phyloP scores from a whole-genome alignment of 345 rosid genomes.

The Brassica carinata region DNA sequence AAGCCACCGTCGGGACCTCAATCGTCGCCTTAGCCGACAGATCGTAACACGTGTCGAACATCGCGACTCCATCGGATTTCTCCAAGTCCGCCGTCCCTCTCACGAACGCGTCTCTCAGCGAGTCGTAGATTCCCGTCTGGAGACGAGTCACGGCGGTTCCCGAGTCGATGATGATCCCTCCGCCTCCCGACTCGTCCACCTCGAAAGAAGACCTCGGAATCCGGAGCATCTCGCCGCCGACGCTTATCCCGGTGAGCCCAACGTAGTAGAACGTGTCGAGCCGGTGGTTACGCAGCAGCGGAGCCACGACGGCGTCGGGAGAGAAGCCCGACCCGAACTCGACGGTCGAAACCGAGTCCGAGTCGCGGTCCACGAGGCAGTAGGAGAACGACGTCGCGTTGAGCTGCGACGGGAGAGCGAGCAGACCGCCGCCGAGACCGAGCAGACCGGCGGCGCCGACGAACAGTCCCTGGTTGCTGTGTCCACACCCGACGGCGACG shows the following conservation, averaged over 20 bases:
- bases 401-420: constrained; percentile 79
- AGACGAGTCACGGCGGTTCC: constrained; percentile 90
- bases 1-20: constrained; percentile 73
- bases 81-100: constrained; percentile 50
- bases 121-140: constrained; percentile 53
- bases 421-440: constrained; percentile 85
- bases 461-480: constrained; percentile 77
- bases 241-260: constrained; percentile 68
- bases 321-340: constrained; percentile 53
- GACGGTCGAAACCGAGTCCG: constrained; percentile 74
- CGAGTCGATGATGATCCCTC: constrained; percentile 86
- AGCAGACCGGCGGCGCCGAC: constrained; percentile 86
- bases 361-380: constrained; percentile 92
- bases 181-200: constrained; percentile 67
- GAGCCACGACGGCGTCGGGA: constrained; percentile 57
- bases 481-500: constrained; percentile 88
- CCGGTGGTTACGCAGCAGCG: constrained; percentile 66
- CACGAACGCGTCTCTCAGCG: constrained; percentile 65
- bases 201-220: constrained; percentile 56
- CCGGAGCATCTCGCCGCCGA: constrained; percentile 62
- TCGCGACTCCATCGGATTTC: constrained; percentile 48
- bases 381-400: constrained; percentile 68
- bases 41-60: constrained; percentile 89
- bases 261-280: constrained; percentile 78
- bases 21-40: constrained; percentile 57